Conservation (phyloP, 2,329 filamentous ascomycete species). For the Mycogone perniciosa region DNA sequence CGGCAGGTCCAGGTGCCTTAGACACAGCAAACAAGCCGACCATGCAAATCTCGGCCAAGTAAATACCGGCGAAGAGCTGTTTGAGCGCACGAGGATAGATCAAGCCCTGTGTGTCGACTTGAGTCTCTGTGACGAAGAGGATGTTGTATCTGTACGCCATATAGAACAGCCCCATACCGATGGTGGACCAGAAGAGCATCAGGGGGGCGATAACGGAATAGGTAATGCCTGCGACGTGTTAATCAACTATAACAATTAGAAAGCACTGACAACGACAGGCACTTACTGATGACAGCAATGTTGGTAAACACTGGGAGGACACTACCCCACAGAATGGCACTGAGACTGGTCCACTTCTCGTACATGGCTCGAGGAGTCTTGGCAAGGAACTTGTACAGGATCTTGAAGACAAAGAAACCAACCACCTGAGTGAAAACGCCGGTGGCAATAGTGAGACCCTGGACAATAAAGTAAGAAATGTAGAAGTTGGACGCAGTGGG, state of each 20-base stretch:
- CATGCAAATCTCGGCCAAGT: conserved; percentile 71
- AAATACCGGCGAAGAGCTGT: conserved; percentile 76
- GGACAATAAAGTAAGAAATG: conserved; percentile 80
- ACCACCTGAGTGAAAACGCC: conserved; percentile 62
- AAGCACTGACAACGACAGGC: not conserved
- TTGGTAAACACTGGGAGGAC: conserved; percentile 70
- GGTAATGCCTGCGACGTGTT: conserved; percentile 47
- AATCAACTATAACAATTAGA: conserved; percentile 10
- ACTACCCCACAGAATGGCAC: conserved; percentile 69
- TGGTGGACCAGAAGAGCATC: conserved; percentile 70
- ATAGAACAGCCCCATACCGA: conserved; percentile 75
- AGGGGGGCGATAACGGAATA: conserved; percentile 82
- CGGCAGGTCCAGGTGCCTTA: conserved; percentile 59
- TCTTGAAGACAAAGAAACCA: conserved; percentile 60
- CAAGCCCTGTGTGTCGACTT: conserved; percentile 81
- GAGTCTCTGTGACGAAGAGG: conserved; percentile 70
- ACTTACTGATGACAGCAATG: conserved; percentile 60
- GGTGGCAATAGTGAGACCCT: conserved; percentile 72
- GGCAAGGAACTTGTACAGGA: conserved; percentile 64
- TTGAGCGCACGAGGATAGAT: conserved; percentile 84
- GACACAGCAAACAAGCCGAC: conserved; percentile 74
- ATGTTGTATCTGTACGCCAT: conserved; percentile 82
- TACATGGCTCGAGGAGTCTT: conserved; percentile 75
- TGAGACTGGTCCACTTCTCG: conserved; percentile 62
- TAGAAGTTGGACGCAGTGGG: conserved; percentile 91